phyloP scores from a whole-genome alignment of 1,284 basidiomycete genomes.

The Malassezia yamatoensis region DNA sequence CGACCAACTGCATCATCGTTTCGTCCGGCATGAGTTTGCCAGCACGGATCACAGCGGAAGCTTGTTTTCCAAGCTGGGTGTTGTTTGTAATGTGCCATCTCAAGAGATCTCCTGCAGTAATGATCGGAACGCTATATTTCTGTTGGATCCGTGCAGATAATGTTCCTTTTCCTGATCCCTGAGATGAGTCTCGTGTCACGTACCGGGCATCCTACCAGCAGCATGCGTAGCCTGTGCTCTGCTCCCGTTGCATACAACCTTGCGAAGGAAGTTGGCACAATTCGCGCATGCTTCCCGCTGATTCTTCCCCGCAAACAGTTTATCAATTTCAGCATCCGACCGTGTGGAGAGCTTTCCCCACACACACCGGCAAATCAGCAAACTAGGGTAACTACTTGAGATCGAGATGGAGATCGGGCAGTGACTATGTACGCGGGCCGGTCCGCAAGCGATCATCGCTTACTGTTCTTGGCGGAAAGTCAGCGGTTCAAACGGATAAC shows the following conservation, averaged over 20 bases:
- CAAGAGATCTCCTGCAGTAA: slow-evolving; percentile 41
- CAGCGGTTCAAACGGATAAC: slow-evolving; percentile 54
- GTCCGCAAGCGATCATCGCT: too few relatives aligned
- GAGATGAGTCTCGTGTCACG: neutral
- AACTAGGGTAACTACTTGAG: neutral
- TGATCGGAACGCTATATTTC: slow-evolving; percentile 21
- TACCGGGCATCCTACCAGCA: slow-evolving; percentile 39
- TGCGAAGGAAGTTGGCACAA: too few relatives aligned
- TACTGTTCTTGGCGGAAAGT: slow-evolving; percentile 7
- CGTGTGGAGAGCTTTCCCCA: neutral
- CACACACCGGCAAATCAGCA: neutral
- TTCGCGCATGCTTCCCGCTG: too few relatives aligned
- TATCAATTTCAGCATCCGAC: neutral
- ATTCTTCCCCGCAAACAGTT: neutral
- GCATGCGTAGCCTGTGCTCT: slow-evolving; percentile 32
- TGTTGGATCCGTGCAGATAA: slow-evolving; percentile 30
- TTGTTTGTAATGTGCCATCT: slow-evolving; percentile 29
- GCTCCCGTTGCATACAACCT: neutral
- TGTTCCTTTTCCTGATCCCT: slow-evolving; percentile 44
- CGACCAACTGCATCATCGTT: slow-evolving; percentile 42
- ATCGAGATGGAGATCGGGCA: neutral
- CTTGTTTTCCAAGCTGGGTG: slow-evolving; percentile 31
- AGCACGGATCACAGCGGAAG: slow-evolving; percentile 28
- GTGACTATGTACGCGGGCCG: too few relatives aligned
- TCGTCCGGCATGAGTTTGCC: slow-evolving; percentile 44